These are phyloP conservation scores for Starmerella davenportii DNA, from an alignment of 805 yeast species.

Conservation along the genomic window DNA sequence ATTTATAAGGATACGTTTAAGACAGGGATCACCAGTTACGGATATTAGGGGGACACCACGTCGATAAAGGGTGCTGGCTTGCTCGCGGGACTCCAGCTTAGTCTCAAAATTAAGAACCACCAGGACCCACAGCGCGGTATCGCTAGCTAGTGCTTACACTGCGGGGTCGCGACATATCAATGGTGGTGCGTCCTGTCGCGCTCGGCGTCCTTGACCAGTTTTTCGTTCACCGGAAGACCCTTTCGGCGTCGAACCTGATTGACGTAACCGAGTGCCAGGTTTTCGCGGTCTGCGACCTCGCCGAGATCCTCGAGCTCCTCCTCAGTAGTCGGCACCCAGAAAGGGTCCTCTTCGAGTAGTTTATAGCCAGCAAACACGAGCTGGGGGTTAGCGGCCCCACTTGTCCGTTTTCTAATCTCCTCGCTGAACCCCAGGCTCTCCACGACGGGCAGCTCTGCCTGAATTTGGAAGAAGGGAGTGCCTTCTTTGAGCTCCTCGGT, in stretches of 20 bases:
- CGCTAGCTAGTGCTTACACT: too few relatives aligned
- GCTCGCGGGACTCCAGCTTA: too few relatives aligned
- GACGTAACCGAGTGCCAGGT: conserved; percentile 75
- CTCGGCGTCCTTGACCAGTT: conserved; percentile 80
- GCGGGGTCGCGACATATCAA: too few relatives aligned
- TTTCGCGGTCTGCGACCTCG: conserved; percentile 79
- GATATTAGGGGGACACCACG: too few relatives aligned
- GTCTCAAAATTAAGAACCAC: too few relatives aligned
- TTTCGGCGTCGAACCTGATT: conserved; percentile 65
- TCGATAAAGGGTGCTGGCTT: too few relatives aligned
- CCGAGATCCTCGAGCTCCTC: conserved; percentile 91
- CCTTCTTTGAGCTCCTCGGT: conserved; percentile 97
- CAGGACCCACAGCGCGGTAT: too few relatives aligned
- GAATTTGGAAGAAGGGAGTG: conserved; percentile 82
- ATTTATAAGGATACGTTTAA: too few relatives aligned
- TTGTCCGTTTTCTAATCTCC: conserved; percentile 77
- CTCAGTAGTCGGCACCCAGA: conserved; percentile 97
- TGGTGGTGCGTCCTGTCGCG: conserved; percentile 34
- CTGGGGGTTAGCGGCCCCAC: conserved; percentile 97
- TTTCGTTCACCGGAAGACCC: conserved; percentile 78
- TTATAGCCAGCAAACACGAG: conserved; percentile 79
- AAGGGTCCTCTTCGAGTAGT: conserved; percentile 78
- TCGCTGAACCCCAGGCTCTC: conserved; percentile 96
- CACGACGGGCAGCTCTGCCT: conserved; percentile 74
- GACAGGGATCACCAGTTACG: too few relatives aligned